phyloP scores from a whole-genome alignment of 495 filamentous ascomycete species.

The Aspergillus panamensis region DNA sequence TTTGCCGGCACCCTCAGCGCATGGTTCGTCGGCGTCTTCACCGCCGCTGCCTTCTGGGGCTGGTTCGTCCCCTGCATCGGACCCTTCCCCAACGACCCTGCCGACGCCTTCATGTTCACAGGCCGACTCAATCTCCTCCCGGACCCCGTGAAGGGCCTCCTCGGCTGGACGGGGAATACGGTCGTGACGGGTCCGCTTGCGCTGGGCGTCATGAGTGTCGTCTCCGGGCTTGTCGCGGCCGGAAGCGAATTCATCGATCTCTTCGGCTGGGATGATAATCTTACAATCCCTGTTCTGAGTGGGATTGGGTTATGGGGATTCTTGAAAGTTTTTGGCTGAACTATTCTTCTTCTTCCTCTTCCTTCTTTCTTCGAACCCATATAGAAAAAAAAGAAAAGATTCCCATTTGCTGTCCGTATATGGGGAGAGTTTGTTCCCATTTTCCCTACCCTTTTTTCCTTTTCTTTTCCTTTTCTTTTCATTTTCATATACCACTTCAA shows the following conservation, averaged over 20 bases:
- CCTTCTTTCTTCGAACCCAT: not conserved
- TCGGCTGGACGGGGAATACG: slow-evolving; percentile 44
- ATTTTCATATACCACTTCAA: not conserved
- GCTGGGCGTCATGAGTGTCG: slow-evolving; percentile 78
- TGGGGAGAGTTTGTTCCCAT: not conserved
- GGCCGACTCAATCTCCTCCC: slow-evolving; percentile 65
- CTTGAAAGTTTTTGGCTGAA: slow-evolving; percentile 77
- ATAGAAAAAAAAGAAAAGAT: not conserved
- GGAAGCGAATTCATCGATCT: slow-evolving; percentile 88
- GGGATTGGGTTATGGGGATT: slow-evolving; percentile 91
- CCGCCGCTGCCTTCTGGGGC: slow-evolving; percentile 85
- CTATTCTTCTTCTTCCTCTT: slow-evolving; percentile 1
- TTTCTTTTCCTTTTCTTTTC: not conserved
- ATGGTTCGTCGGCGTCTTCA: slow-evolving; percentile 71
- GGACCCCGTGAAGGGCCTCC: slow-evolving; percentile 44
- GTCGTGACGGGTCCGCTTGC: slow-evolving; percentile 65
- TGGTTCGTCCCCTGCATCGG: slow-evolving; percentile 68
- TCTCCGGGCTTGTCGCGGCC: slow-evolving; percentile 81
- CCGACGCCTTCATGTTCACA: slow-evolving; percentile 75
- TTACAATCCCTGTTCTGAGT: slow-evolving; percentile 91
- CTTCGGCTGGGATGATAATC: slow-evolving; percentile 93
- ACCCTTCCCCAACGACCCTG: slow-evolving; percentile 61
- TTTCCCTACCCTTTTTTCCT: not conserved
- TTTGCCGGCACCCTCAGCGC: slow-evolving; percentile 85
- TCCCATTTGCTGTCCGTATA: not conserved